A percentile compares a stretch with the other conserved stretches of the same genome.
Conservation (phyloP, 768 basidiomycete genomes). For the Lactifluus rugatus region DNA sequence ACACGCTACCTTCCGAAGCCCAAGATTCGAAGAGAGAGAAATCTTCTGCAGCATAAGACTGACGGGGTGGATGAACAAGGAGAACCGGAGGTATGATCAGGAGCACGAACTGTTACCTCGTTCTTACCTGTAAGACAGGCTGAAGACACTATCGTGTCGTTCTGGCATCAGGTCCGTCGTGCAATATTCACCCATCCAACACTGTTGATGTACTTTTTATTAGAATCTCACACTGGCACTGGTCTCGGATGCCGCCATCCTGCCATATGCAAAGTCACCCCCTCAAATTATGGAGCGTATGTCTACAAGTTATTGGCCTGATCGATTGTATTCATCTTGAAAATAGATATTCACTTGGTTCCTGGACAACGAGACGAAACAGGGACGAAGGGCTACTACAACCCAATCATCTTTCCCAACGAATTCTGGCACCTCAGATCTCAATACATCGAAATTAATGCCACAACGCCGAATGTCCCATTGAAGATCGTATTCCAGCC, state of each 20-base stretch:
- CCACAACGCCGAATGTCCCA: conserved; percentile 69
- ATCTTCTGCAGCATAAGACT: conserved; percentile 44
- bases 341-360: conserved; percentile 54
- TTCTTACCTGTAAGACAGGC: conserved; percentile 6
- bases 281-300: conserved; percentile 52
- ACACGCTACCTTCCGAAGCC: conserved; percentile 72
- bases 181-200: background rate
- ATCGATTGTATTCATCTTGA: conserved; percentile 13
- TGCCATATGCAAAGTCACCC: conserved; percentile 49
- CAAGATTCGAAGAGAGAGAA: conserved; percentile 76
- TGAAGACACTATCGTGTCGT: conserved; percentile 45
- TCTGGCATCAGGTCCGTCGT: conserved; percentile 65
- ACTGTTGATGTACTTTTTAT: conserved; percentile 2
- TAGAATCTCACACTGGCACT: conserved; percentile 86
- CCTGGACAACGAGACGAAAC: conserved; percentile 51
- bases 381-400: conserved; percentile 63
- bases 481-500: conserved; percentile 78
- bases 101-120: background rate
- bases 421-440: conserved; percentile 90
- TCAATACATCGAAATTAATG: conserved; percentile 76
- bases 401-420: conserved; percentile 85
- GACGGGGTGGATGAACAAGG: conserved; percentile 33
- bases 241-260: conserved; percentile 53
- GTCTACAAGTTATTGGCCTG: conserved; percentile 24
- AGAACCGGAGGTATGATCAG: conserved; percentile 39